Base-by-base conservation (phyloP, 495 filamentous ascomycete genomes). In the Xylaria bambusicola region DNA sequence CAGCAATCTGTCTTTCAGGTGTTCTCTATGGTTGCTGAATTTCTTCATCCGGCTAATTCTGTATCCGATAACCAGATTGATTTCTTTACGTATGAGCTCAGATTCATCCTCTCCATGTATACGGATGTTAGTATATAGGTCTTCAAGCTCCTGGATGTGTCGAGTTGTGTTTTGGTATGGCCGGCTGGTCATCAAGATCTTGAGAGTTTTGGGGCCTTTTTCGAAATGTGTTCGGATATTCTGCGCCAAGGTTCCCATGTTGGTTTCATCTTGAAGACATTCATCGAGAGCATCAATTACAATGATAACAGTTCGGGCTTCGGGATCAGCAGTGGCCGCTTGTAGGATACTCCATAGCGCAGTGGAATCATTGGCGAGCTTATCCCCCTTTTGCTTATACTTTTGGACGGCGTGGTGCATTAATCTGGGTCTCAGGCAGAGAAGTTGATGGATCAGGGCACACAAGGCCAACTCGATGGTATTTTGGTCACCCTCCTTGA, bases 401-500 rank as follows among this genome's bases (percentile, higher is more conserved):
- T 23, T 31, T 15, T 64, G 48, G 9, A 66, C 66, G 8, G 62
- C 47, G 15, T 74, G 52, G 23, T 15, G 27, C 3, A 79, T 52
- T 24, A 78, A 69, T 23, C n/a, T 23, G 13, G 35, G 63, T 23
- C 58, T 66, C 35, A 68, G 53, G 0, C 42, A 44, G 55, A 81
- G 79, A 3, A 85, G 45, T 58, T 84, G 79, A 50, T 77, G 78
- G 20, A 84, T 58, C 15, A 85, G 61, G 24, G 71, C 71, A 24
- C 70, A 72, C 1, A 84, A 51, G 6, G 80, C 80, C 18, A 49
- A 70, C 12, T 51, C 38, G 4, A 68, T 47, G 6, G 38, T 78
- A 36, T 63, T 80, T 51, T 82, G 77, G n/a, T 81, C 72, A 1
- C 18, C 23, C 31, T 83, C 80, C 49, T 84, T 83, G 69, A 86